Conservation (phyloP, 495 filamentous ascomycete species). For the Barbatosphaeria neglecta region DNA sequence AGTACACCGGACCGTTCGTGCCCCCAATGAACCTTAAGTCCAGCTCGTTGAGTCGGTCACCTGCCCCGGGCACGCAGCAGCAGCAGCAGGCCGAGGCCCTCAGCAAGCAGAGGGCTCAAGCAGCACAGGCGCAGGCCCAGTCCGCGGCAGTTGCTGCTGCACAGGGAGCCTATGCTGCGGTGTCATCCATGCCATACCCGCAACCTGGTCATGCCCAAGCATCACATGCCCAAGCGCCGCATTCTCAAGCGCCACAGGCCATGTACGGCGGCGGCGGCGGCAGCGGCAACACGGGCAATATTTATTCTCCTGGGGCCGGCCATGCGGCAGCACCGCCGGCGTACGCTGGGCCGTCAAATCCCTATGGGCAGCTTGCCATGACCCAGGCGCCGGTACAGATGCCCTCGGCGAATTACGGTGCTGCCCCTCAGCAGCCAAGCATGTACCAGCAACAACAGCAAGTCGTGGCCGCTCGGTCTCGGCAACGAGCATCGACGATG, state of each 20-base stretch:
- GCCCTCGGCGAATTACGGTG: constrained; percentile 53
- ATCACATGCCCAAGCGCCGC: constrained; percentile 46
- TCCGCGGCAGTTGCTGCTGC: too few species aligned
- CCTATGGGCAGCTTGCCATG: constrained; percentile 70
- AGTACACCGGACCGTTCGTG: constrained; percentile 89
- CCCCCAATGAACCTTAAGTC: constrained; percentile 96
- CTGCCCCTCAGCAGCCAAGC: constrained; percentile 44
- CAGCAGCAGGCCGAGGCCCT: constrained; percentile 88
- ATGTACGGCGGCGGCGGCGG: constrained; percentile 54
- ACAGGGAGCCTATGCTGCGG: constrained; percentile 35
- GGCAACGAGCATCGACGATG: constrained; percentile 91
- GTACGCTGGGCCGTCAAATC: constrained; percentile 61
- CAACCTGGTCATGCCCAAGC: constrained; percentile 25
- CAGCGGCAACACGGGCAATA: constrained; percentile 43
- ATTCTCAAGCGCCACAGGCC: constrained; percentile 39
- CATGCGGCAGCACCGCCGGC: constrained; percentile 70
- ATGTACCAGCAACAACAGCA: constrained; percentile 84
- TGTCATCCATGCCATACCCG: constrained; percentile 26
- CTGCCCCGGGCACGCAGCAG: constrained; percentile 92
- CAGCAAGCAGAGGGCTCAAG: constrained; percentile 74
- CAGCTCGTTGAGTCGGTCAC: constrained; percentile 68
- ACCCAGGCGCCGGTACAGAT: constrained; percentile 52
- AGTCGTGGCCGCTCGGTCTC: constrained; percentile 50
- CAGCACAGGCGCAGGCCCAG: constrained; percentile 53
- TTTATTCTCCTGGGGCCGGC: constrained; percentile 59